Percentiles rank a stretch among this genome's conserved stretches.
Evolutionary conservation across 768 basidiomycete species (phyloP).

Genomic region (Chalciporus piperatus): DNA sequence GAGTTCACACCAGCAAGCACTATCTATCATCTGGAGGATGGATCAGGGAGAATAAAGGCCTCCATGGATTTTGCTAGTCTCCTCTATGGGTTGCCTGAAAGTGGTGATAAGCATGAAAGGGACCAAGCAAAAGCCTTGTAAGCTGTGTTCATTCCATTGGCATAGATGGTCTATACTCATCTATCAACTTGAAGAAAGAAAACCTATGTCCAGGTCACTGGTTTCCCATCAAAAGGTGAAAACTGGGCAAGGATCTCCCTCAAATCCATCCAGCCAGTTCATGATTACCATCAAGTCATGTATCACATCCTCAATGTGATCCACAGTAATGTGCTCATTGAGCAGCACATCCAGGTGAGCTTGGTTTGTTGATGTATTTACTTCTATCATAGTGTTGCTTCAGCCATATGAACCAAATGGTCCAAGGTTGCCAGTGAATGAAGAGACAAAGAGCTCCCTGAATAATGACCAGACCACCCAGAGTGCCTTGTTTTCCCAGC

Average conservation of each 20-base stretch:
- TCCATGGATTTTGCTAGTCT: neutral
- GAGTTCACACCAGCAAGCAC: constrained; percentile 5
- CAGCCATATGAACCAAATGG: constrained; percentile 7
- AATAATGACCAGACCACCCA: neutral
- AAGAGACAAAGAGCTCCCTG: neutral
- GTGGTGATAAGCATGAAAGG: constrained; percentile 14
- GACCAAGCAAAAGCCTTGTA: constrained; percentile 8
- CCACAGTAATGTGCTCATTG: constrained; percentile 4
- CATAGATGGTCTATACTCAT: neutral
- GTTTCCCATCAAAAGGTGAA: neutral
- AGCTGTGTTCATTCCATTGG: neutral
- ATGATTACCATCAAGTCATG: constrained; percentile 26
- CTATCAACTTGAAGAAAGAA: constrained; percentile 12
- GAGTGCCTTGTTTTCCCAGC: neutral
- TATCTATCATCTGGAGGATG: constrained; percentile 36
- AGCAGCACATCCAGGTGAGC: constrained; percentile 10
- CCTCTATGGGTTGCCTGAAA: neutral
- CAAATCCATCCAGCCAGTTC: constrained; percentile 10
- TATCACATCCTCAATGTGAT: constrained; percentile 26
- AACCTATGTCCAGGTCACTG: constrained; percentile 18
- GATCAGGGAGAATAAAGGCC: constrained; percentile 30
- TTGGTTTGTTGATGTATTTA: neutral
- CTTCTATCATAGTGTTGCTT: neutral
- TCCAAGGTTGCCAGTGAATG: neutral
- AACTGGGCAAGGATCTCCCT: constrained; percentile 9